A percentile compares a stretch with the other conserved stretches of the same genome.
Conservation (phyloP, 176 grass and related monocot genomes). For the Carex scoparia region DNA sequence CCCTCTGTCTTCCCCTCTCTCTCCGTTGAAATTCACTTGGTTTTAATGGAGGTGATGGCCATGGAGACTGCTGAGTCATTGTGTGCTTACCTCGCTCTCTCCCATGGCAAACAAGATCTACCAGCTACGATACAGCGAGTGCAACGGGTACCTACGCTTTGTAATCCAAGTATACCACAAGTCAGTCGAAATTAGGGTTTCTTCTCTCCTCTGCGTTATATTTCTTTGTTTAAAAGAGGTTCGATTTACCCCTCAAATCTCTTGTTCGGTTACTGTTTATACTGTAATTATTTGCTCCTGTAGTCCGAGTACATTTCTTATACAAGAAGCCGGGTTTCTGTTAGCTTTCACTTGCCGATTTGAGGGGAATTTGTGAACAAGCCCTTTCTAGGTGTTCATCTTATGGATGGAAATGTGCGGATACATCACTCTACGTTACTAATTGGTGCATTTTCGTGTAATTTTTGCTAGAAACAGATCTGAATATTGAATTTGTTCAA, state of each 20-base stretch:
- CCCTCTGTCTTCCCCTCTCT: neutral
- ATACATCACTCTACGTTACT: neutral
- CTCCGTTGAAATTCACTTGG: slow-evolving; percentile 3
- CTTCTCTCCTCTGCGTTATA: neutral
- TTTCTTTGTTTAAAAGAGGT: neutral
- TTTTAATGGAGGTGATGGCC: slow-evolving; percentile 27
- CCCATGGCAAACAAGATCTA: neutral
- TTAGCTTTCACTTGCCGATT: neutral
- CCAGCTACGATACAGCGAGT: slow-evolving; percentile 15
- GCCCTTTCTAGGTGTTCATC: neutral
- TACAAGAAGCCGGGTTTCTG: neutral
- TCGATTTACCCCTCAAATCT: neutral
- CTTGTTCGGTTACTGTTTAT: slow-evolving; percentile 10
- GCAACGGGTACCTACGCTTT: neutral
- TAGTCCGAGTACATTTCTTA: neutral
- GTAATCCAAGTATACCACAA: neutral
- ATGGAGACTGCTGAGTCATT: slow-evolving; percentile 19
- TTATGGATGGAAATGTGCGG: neutral
- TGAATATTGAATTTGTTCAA: neutral
- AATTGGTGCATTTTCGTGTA: neutral
- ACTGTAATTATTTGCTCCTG: slow-evolving; percentile 11
- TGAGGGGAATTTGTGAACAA: neutral
- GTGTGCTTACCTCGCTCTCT: slow-evolving; percentile 2
- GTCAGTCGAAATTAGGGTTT: slow-evolving; percentile 17
- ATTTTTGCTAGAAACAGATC: neutral